These are phyloP conservation scores for Hygrocybe coccinea DNA, from an alignment of 768 basidiomycete genomes.

Conservation along the genomic window DNA sequence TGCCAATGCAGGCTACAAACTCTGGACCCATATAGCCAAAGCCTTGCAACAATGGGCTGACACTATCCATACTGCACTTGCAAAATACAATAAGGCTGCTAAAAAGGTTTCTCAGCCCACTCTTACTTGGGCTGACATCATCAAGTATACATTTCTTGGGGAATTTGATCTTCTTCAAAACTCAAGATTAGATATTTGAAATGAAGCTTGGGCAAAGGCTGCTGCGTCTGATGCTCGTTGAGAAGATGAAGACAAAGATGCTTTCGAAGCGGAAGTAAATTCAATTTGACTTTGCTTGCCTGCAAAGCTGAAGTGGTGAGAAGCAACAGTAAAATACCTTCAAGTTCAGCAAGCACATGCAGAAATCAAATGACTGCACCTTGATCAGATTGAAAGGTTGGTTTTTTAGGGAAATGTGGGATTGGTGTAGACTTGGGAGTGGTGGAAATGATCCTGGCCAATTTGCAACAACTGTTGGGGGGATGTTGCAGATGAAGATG, in stretches of 20 bases:
- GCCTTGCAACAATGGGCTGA: conserved; percentile 26
- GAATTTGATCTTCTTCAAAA: conserved; percentile 33
- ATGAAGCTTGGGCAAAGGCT: conserved; percentile 27
- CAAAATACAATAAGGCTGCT: conserved; percentile 29
- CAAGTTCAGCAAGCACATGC: conserved; percentile 27
- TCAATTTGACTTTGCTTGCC: too few relatives aligned
- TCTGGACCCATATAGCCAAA: conserved; percentile 32
- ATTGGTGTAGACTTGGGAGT: too few relatives aligned
- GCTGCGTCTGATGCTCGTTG: too few relatives aligned
- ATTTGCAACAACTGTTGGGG: neutral
- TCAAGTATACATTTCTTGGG: conserved; percentile 17
- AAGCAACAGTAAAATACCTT: conserved; percentile 24
- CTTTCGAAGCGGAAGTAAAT: too few relatives aligned
- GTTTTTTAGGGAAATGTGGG: too few relatives aligned
- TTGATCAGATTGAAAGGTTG: too few relatives aligned
- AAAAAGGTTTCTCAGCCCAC: conserved; percentile 11
- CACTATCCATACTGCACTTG: conserved; percentile 30
- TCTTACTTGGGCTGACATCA: conserved; percentile 20
- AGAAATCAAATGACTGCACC: conserved; percentile 22
- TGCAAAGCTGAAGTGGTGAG: too few relatives aligned
- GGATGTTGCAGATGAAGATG: too few relatives aligned
- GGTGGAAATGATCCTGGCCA: neutral
- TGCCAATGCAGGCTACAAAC: conserved; percentile 34
- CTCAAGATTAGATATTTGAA: conserved; percentile 25
- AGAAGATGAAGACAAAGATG: too few relatives aligned